Percentiles rank a stretch among this genome's conserved stretches.
phyloP scores from a whole-genome alignment of 495 filamentous ascomycete genomes.

The Aspergillus asperescens region DNA sequence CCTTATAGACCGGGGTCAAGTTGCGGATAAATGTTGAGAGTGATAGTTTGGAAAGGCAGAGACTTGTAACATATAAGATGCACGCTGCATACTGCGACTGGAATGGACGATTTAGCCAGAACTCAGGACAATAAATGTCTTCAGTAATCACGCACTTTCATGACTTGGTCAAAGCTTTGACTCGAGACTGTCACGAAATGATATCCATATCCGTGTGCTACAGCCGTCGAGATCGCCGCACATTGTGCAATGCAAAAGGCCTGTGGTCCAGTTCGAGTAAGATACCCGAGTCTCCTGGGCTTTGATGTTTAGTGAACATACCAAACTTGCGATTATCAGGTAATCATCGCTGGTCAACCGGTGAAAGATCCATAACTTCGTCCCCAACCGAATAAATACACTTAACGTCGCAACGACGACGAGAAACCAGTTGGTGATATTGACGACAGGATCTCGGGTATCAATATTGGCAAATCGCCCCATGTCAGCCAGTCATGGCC shows the following conservation, averaged over 20 bases:
- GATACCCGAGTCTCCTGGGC: too few relatives aligned
- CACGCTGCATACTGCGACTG: slow-evolving; percentile 22
- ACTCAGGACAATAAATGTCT: not conserved
- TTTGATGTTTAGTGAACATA: not conserved
- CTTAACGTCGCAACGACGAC: slow-evolving; percentile 19
- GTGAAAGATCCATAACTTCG: slow-evolving; percentile 24
- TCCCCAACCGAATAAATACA: slow-evolving; percentile 22
- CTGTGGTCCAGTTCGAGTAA: slow-evolving; percentile 1
- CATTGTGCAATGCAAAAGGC: slow-evolving; percentile 22
- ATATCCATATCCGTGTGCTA: slow-evolving; percentile 26
- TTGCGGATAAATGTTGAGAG: slow-evolving; percentile 24
- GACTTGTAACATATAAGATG: slow-evolving; percentile 24
- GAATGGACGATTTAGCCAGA: slow-evolving; percentile 3
- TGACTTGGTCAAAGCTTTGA: slow-evolving; percentile 17
- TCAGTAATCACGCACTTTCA: slow-evolving; percentile 22
- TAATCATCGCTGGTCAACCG: slow-evolving; percentile 19
- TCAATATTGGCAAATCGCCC: slow-evolving; percentile 15
- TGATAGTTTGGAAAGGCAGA: slow-evolving; percentile 26
- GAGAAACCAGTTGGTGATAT: slow-evolving; percentile 25
- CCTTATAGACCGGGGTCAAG: slow-evolving; percentile 17
- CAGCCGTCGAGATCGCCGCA: slow-evolving; percentile 23
- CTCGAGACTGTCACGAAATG: slow-evolving; percentile 17
- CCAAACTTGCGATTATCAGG: slow-evolving; percentile 17
- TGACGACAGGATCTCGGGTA: slow-evolving; percentile 24
- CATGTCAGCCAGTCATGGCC: not conserved